Percentiles rank a stretch among this genome's conserved stretches.
Evolutionary conservation across 495 filamentous ascomycete genomes (phyloP).

Genomic region (Hypomontagnella submonticulosa): DNA sequence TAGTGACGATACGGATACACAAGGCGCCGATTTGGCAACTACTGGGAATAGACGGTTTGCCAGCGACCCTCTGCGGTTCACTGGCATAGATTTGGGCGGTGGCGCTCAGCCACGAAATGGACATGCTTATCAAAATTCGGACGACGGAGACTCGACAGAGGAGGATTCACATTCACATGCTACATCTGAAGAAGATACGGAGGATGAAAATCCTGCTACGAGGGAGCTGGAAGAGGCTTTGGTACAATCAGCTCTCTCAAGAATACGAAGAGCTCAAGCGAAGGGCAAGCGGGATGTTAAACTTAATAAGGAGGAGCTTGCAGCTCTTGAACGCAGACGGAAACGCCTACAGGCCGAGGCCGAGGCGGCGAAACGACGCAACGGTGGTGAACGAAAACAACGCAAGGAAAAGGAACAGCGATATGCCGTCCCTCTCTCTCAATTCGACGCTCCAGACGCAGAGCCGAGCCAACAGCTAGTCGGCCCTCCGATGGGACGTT

Average conservation of each 20-base stretch:
- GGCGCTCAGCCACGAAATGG: slow-evolving; percentile 54
- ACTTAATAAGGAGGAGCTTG: slow-evolving; percentile 77
- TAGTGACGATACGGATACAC: slow-evolving; percentile 71
- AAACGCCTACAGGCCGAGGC: slow-evolving; percentile 66
- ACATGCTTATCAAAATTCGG: slow-evolving; percentile 61
- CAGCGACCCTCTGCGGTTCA: slow-evolving; percentile 71
- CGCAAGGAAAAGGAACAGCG: slow-evolving; percentile 52
- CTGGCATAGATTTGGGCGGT: slow-evolving; percentile 67
- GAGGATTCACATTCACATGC: slow-evolving; percentile 60
- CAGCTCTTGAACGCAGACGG: slow-evolving; percentile 74
- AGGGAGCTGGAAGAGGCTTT: slow-evolving; percentile 69
- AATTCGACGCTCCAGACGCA: slow-evolving; percentile 47
- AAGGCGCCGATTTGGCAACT: slow-evolving; percentile 64
- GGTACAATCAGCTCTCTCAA: slow-evolving; percentile 76
- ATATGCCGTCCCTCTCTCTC: slow-evolving; percentile 55
- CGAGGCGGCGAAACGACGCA: slow-evolving; percentile 38
- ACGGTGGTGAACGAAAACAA: slow-evolving; percentile 35
- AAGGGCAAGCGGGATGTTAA: slow-evolving; percentile 80
- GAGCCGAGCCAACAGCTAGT: slow-evolving; percentile 34
- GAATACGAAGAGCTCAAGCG: slow-evolving; percentile 78
- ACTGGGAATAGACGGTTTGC: slow-evolving; percentile 57
- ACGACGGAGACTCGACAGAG: slow-evolving; percentile 63
- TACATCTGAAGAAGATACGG: slow-evolving; percentile 58
- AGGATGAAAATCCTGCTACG: slow-evolving; percentile 64
- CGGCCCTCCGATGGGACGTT: slow-evolving; percentile 53